Evolutionary conservation across 2,329 filamentous ascomycete species (phyloP).

Genomic region (Hypomyces rosellus): DNA sequence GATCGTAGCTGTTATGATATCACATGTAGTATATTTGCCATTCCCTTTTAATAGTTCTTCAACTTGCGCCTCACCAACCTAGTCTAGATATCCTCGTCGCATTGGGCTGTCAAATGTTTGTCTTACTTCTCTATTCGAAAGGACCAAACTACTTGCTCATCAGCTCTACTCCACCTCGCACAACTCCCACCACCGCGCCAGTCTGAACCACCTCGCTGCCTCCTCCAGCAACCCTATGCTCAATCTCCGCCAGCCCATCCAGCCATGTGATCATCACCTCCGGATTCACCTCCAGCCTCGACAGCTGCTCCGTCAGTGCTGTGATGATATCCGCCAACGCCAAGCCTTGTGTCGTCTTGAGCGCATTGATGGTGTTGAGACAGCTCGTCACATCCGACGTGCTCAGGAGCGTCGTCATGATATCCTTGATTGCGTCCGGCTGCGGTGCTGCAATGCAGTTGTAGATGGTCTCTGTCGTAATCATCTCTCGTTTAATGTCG

Average conservation of each 20-base stretch:
- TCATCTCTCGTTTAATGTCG: slow-evolving; percentile 64
- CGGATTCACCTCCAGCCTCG: slow-evolving; percentile 73
- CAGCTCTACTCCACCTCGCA: slow-evolving; percentile 80
- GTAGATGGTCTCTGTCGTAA: slow-evolving; percentile 93
- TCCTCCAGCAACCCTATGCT: slow-evolving; percentile 83
- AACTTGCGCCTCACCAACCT: background rate
- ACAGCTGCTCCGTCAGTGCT: slow-evolving; percentile 73
- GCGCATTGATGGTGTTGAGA: slow-evolving; percentile 75
- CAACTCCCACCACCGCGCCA: slow-evolving; percentile 82
- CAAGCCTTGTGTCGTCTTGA: slow-evolving; percentile 80
- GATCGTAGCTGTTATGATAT: too few species aligned
- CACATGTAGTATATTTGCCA: too few species aligned
- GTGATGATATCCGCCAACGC: slow-evolving; percentile 93
- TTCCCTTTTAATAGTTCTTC: background rate
- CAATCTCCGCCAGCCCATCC: slow-evolving; percentile 83
- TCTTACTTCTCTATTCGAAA: background rate
- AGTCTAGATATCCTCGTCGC: background rate
- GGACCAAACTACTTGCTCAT: slow-evolving; percentile 26
- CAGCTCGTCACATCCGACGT: slow-evolving; percentile 87
- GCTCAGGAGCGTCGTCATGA: slow-evolving; percentile 73
- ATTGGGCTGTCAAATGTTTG: background rate
- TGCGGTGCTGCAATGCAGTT: slow-evolving; percentile 95
- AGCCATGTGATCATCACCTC: slow-evolving; percentile 90
- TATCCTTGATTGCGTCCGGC: slow-evolving; percentile 78
- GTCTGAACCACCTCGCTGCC: slow-evolving; percentile 86